Conservation (phyloP, 768 basidiomycete species). For the Boletus sensibilis region DNA sequence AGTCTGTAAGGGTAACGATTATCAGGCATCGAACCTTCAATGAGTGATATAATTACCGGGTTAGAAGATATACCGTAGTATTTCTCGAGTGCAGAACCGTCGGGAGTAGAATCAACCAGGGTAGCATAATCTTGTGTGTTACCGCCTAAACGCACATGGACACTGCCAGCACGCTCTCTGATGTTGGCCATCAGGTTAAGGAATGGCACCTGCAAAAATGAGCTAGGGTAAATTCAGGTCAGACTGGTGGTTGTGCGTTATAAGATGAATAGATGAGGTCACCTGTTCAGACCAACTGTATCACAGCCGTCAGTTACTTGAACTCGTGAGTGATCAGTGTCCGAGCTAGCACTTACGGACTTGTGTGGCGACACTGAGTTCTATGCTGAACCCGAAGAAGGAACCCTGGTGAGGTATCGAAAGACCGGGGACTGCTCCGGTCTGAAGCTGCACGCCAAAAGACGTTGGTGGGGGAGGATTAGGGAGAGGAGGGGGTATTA, state of each 20-base stretch:
- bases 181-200: conserved; percentile 79
- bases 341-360: not conserved
- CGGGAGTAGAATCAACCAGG: conserved; percentile 48
- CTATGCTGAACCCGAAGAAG: conserved; percentile 74
- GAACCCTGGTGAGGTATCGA: conserved; percentile 49
- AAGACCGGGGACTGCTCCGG: conserved; percentile 29
- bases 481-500: conserved; percentile 52
- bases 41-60: conserved; percentile 33
- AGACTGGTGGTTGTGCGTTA: not conserved
- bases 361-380: conserved; percentile 69
- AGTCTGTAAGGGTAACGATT: not conserved
- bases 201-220: conserved; percentile 58
- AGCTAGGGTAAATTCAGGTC: conserved; percentile 30
- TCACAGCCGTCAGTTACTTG: not conserved
- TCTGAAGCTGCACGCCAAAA: conserved; percentile 42
- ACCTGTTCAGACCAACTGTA: conserved; percentile 23
- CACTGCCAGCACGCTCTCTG: conserved; percentile 57
- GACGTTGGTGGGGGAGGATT: conserved; percentile 42
- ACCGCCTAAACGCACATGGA: conserved; percentile 72
- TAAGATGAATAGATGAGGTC: not conserved
- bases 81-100: conserved; percentile 53
- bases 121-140: conserved; percentile 73
- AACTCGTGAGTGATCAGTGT: not conserved
- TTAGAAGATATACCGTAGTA: conserved; percentile 34
- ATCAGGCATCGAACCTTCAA: not conserved